A percentile compares a stretch with the other conserved stretches of the same genome.
These are phyloP conservation scores for Ogataea degrootiae DNA, from an alignment of 805 yeast genomes.

Conservation along the genomic window DNA sequence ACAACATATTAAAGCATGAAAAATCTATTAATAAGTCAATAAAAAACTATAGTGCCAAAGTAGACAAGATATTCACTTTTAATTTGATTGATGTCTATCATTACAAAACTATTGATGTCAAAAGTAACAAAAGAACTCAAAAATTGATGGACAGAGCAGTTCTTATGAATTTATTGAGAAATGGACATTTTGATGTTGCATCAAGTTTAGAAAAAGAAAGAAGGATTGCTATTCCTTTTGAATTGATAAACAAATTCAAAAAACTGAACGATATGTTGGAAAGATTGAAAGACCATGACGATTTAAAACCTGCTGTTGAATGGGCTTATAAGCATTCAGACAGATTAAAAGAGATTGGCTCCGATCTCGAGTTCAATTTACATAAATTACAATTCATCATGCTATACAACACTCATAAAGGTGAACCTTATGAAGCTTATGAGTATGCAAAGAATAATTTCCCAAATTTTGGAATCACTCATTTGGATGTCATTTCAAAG, in stretches of 20 bases:
- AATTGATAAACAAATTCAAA: constrained; percentile 33
- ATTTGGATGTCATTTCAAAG: constrained; percentile 39
- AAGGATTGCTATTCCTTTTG: constrained; percentile 22
- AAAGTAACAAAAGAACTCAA: constrained; percentile 3
- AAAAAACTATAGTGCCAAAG: constrained; percentile 21
- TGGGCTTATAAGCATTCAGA: constrained; percentile 38
- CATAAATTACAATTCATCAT: constrained; percentile 39
- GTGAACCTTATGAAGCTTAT: constrained; percentile 30
- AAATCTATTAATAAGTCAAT: constrained; percentile 23
- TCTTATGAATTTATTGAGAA: constrained; percentile 28
- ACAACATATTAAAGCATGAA: constrained; percentile 29
- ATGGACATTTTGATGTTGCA: constrained; percentile 25
- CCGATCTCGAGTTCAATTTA: constrained; percentile 41
- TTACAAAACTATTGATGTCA: constrained; percentile 18
- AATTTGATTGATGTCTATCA: constrained; percentile 23
- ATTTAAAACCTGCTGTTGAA: constrained; percentile 41
- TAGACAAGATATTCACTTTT: constrained; percentile 24
- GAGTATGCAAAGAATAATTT: constrained; percentile 41
- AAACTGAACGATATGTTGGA: constrained; percentile 39
- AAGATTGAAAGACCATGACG: constrained; percentile 29
- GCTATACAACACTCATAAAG: constrained; percentile 20
- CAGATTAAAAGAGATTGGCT: constrained; percentile 30
- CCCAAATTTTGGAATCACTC: constrained; percentile 35
- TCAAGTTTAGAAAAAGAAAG: constrained; percentile 27
- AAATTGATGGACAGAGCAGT: constrained; percentile 25